These are phyloP conservation scores for Aspergillus vadensis DNA, from an alignment of 2,329 filamentous ascomycete genomes.

Conservation along the genomic window DNA sequence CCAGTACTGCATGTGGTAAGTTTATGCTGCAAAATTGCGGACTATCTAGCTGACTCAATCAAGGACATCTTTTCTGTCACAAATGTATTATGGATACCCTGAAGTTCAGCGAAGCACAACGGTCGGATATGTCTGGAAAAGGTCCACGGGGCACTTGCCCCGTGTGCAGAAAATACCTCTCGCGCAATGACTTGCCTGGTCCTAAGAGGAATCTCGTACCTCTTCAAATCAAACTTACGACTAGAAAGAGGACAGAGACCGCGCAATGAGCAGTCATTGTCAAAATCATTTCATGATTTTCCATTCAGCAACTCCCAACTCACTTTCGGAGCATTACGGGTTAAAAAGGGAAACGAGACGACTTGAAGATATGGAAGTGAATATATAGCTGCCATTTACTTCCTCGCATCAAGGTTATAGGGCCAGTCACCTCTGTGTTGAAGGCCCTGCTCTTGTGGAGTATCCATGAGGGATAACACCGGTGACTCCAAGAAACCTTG, in stretches of 20 bases:
- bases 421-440: not conserved
- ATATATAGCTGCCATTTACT: not conserved
- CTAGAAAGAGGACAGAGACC: conserved; percentile 25
- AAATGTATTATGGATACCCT: conserved; percentile 64
- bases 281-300: not conserved
- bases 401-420: not conserved
- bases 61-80: conserved; percentile 66
- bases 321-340: not conserved
- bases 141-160: conserved; percentile 45
- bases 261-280: not conserved
- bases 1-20: conserved; percentile 62
- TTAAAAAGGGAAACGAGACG: not conserved
- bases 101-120: conserved; percentile 55
- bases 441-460: not conserved
- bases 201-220: conserved; percentile 41
- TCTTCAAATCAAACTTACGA: conserved; percentile 40
- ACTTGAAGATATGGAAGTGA: not conserved
- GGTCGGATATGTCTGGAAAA: conserved; percentile 37
- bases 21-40: conserved; percentile 6
- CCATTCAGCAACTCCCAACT: not conserved
- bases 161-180: conserved; percentile 47
- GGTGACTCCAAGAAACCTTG: not conserved
- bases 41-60: conserved; percentile 11
- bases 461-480: not conserved
- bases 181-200: conserved; percentile 39